Evolutionary conservation across 768 basidiomycete species (phyloP).

Genomic region (Termitomyces sp.): DNA sequence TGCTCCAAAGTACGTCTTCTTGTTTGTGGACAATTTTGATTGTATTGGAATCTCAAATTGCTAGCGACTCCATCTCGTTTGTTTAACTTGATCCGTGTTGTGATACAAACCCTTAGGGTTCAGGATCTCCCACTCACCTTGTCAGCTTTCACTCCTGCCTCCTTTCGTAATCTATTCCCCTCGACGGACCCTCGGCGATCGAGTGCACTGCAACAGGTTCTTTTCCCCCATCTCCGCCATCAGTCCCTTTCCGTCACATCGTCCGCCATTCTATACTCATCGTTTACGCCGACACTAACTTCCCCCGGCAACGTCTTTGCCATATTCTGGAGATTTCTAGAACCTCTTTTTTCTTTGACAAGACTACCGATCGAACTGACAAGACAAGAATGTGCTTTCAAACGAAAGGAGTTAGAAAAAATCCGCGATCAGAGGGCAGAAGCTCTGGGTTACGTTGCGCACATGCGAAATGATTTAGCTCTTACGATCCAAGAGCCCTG

Average conservation of each 20-base stretch:
- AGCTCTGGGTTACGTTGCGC: slow-evolving; percentile 58
- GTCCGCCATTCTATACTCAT: slow-evolving; percentile 13
- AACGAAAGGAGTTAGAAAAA: slow-evolving; percentile 53
- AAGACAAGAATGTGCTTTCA: slow-evolving; percentile 63
- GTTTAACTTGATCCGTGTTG: slow-evolving; percentile 27
- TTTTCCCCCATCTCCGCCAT: slow-evolving; percentile 57
- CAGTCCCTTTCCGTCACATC: slow-evolving; percentile 16
- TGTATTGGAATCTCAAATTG: neutral
- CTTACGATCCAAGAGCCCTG: slow-evolving; percentile 23
- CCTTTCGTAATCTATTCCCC: slow-evolving; percentile 46
- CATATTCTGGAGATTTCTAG: slow-evolving; percentile 13
- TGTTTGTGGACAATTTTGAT: neutral
- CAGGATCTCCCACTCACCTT: slow-evolving; percentile 43
- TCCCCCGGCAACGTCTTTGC: slow-evolving; percentile 6
- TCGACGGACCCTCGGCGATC: slow-evolving; percentile 41
- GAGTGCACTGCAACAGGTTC: slow-evolving; percentile 46
- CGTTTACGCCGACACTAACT: neutral
- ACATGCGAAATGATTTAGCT: slow-evolving; percentile 45
- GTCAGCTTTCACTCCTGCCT: slow-evolving; percentile 43
- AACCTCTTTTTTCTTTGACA: slow-evolving; percentile 21
- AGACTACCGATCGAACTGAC: slow-evolving; percentile 59
- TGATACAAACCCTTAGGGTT: slow-evolving; percentile 39
- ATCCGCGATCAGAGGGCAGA: slow-evolving; percentile 69
- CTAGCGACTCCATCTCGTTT: slow-evolving; percentile 46
- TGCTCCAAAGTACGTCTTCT: slow-evolving; percentile 69